phyloP scores from a whole-genome alignment of 805 yeast species.

The Hanseniaspora clermontiae region DNA sequence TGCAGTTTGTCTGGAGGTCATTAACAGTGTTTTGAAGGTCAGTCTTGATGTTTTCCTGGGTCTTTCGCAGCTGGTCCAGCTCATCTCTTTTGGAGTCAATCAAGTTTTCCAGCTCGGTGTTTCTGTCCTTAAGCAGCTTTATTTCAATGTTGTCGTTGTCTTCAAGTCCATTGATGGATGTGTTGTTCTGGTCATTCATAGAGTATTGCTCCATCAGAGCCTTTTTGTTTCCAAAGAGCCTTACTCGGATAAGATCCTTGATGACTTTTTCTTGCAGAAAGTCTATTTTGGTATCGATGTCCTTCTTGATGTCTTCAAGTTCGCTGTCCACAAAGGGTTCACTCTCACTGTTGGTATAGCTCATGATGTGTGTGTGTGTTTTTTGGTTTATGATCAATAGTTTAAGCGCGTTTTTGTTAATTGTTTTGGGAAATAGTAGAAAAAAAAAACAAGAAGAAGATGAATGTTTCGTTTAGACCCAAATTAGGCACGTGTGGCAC shows the following conservation, averaged over 20 bases:
- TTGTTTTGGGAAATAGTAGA: no score
- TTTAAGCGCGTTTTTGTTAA: not conserved
- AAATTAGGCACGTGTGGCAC: no score
- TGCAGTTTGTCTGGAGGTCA: not conserved
- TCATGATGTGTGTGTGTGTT: no score
- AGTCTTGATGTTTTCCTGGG: conserved; percentile 16
- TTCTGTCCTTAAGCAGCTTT: not conserved
- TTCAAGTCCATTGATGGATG: no score
- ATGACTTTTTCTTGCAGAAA: conserved; percentile 5
- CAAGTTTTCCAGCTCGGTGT: conserved; percentile 21
- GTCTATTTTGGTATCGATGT: conserved; percentile 7
- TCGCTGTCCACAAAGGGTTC: not conserved
- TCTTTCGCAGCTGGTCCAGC: conserved; percentile 17
- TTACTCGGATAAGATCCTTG: conserved; percentile 1
- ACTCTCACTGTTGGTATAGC: not conserved
- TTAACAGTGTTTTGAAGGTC: conserved; percentile 14
- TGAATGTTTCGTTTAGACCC: no score
- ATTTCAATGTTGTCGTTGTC: not conserved
- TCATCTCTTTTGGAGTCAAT: conserved; percentile 27
- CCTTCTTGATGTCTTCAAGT: conserved; percentile 8
- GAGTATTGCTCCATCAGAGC: conserved; percentile 1
- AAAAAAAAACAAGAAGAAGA: no score
- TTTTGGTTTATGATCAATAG: not conserved
- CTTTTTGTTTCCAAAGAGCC: conserved; percentile 5
- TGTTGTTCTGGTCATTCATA: not conserved